phyloP scores from a whole-genome alignment of 768 basidiomycete species.

The Tulasnella sp. region DNA sequence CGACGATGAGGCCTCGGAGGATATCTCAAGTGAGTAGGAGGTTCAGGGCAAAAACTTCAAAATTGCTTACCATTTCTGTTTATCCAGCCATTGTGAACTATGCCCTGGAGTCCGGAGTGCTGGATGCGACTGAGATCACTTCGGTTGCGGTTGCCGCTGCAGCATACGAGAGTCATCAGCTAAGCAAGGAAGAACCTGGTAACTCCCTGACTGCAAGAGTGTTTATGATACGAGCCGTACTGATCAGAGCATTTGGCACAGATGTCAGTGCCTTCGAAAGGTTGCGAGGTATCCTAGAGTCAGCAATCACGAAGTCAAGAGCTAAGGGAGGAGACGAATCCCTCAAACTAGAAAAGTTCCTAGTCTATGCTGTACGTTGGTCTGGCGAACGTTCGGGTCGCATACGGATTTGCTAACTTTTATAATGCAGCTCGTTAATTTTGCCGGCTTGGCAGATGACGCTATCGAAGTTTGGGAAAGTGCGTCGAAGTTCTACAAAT shows the following conservation, averaged over 20 bases:
- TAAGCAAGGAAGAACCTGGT: slow-evolving; percentile 42
- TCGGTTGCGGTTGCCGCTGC: slow-evolving; percentile 29
- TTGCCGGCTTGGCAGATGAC: slow-evolving; percentile 23
- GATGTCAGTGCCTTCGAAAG: slow-evolving; percentile 35
- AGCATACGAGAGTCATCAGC: slow-evolving; percentile 53
- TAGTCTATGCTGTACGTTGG: slow-evolving; percentile 60
- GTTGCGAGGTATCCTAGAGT: slow-evolving; percentile 52
- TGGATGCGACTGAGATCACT: slow-evolving; percentile 29
- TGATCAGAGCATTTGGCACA: slow-evolving; percentile 32
- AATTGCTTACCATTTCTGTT: not conserved
- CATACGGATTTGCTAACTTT: not conserved
- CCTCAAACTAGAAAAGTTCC: slow-evolving; percentile 74
- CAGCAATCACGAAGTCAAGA: slow-evolving; percentile 54
- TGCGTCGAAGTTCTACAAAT: slow-evolving; percentile 58
- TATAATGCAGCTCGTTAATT: slow-evolving; percentile 25
- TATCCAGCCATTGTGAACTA: slow-evolving; percentile 48
- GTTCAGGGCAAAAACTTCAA: not conserved
- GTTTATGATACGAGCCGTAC: slow-evolving; percentile 27
- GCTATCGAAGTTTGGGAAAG: slow-evolving; percentile 48
- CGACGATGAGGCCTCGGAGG: not conserved
- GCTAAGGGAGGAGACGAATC: slow-evolving; percentile 63
- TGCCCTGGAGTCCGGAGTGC: slow-evolving; percentile 47
- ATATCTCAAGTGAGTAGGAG: not conserved
- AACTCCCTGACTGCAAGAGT: not conserved
- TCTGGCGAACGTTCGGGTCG: too few species aligned